Evolutionary conservation across 352 stramenopile species (phyloP).

Genomic region (Globisporangium iwayamae): DNA sequence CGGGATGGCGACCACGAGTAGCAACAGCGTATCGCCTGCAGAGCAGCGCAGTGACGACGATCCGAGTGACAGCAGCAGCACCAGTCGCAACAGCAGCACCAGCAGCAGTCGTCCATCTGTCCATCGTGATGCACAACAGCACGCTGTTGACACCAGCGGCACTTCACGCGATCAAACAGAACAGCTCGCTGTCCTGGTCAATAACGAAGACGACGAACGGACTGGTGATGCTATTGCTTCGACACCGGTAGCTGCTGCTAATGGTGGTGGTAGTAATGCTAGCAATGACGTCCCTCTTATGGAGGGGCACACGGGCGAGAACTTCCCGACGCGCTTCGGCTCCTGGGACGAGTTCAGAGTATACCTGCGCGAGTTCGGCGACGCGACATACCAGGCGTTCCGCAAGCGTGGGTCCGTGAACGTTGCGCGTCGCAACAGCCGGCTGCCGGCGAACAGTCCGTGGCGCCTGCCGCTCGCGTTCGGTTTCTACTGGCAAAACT

Average conservation of each 20-base stretch:
- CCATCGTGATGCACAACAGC: not conserved
- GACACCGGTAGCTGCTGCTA: too few relatives aligned
- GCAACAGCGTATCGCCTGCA: not conserved
- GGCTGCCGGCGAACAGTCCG: constrained; percentile 22
- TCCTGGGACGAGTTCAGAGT: not conserved
- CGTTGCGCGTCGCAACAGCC: constrained; percentile 17
- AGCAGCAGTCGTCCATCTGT: not conserved
- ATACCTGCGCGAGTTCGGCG: constrained; percentile 3
- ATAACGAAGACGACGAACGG: not conserved
- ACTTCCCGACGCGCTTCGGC: not conserved
- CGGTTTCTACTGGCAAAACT: constrained; percentile 4
- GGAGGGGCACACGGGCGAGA: not conserved
- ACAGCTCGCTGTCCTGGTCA: not conserved
- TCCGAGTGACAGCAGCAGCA: not conserved
- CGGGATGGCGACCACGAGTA: not conserved
- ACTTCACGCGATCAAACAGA: not conserved
- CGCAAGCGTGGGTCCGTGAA: not conserved
- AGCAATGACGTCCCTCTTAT: too few relatives aligned
- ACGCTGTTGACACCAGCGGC: not conserved
- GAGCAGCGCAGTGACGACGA: not conserved
- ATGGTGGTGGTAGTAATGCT: too few relatives aligned
- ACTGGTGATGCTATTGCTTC: too few relatives aligned
- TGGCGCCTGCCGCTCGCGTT: not conserved
- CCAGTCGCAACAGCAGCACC: not conserved
- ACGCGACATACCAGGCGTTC: constrained; percentile 2